Percentiles rank a stretch among this genome's conserved stretches.
phyloP scores from a whole-genome alignment of 192 early-diverging fungal species.

The Jimgerdemannia lactiflua region DNA sequence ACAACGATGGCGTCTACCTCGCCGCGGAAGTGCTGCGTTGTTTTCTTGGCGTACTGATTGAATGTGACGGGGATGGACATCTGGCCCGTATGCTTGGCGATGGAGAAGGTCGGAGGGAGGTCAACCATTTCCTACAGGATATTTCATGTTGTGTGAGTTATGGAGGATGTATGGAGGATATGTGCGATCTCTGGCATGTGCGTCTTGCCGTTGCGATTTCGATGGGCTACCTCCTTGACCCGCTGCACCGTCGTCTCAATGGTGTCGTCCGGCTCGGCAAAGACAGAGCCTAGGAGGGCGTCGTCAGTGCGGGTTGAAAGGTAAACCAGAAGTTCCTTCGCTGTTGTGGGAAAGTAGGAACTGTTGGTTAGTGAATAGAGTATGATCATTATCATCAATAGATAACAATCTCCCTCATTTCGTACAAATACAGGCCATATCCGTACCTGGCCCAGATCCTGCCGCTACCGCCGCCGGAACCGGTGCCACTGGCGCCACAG shows the following conservation, averaged over 20 bases:
- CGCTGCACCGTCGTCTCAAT: conserved; percentile 33
- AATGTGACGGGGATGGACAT: conserved; percentile 53
- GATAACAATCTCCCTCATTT: too few relatives aligned
- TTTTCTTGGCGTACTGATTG: conserved; percentile 53
- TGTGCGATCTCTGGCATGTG: not conserved
- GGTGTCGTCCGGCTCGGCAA: conserved; percentile 42
- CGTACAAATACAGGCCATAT: not conserved
- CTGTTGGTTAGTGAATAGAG: too few relatives aligned
- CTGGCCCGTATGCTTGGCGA: conserved; percentile 56
- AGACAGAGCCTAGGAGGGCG: conserved; percentile 58
- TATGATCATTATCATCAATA: too few relatives aligned
- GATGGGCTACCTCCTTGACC: conserved; percentile 35
- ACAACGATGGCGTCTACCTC: conserved; percentile 49
- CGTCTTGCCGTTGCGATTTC: not conserved
- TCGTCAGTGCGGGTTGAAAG: conserved; percentile 35
- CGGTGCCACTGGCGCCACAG: conserved; percentile 13
- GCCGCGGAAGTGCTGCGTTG: conserved; percentile 50
- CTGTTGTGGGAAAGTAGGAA: not conserved
- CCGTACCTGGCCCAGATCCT: not conserved
- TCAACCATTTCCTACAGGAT: conserved; percentile 54
- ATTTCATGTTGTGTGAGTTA: not conserved
- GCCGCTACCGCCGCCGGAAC: not conserved
- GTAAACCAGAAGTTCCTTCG: conserved; percentile 60
- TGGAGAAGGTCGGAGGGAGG: conserved; percentile 40
- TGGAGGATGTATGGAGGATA: not conserved